phyloP scores from a whole-genome alignment of 768 basidiomycete genomes.

The Russula sp. region DNA sequence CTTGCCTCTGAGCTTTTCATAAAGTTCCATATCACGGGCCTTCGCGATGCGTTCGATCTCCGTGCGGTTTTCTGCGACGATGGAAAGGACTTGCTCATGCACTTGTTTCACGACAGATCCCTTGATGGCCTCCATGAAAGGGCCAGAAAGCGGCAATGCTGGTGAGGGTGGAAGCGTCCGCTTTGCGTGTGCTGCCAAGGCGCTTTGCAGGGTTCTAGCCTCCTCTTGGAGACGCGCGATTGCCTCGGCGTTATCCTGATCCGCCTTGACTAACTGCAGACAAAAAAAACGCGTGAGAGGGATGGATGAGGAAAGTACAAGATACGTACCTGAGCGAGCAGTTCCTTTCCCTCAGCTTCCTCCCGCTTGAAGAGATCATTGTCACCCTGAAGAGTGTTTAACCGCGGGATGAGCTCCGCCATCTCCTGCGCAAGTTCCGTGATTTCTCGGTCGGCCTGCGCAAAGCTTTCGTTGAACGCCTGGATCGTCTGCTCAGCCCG shows the following conservation, averaged over 20 bases:
- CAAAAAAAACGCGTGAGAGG: not conserved
- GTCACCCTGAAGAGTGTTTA: conserved; percentile 10
- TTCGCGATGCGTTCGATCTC: conserved; percentile 7
- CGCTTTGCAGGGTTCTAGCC: conserved; percentile 1
- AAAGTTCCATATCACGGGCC: conserved; percentile 12
- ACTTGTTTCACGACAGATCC: conserved; percentile 1
- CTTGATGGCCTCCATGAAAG: conserved; percentile 10
- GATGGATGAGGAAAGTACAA: not conserved
- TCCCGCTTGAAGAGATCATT: conserved; percentile 18
- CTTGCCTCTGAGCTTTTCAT: conserved; percentile 16
- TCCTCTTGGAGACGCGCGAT: conserved; percentile 12
- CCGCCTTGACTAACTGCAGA: conserved; percentile 17
- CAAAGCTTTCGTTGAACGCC: conserved; percentile 4
- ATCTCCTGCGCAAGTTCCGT: conserved; percentile 20
- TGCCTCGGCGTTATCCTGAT: conserved; percentile 11
- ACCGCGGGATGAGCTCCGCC: conserved; percentile 10
- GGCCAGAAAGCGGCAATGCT: not conserved
- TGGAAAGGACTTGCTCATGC: conserved; percentile 9
- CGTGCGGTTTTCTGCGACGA: conserved; percentile 3
- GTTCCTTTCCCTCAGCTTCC: conserved; percentile 21
- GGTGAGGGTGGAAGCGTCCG: not conserved
- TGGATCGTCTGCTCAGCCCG: conserved; percentile 9
- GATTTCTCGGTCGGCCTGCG: conserved; percentile 17
- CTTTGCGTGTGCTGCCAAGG: conserved; percentile 6
- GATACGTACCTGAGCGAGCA: conserved; percentile 26